phyloP scores from a whole-genome alignment of 1,284 basidiomycete species.

The Sanghuangporus baumii region DNA sequence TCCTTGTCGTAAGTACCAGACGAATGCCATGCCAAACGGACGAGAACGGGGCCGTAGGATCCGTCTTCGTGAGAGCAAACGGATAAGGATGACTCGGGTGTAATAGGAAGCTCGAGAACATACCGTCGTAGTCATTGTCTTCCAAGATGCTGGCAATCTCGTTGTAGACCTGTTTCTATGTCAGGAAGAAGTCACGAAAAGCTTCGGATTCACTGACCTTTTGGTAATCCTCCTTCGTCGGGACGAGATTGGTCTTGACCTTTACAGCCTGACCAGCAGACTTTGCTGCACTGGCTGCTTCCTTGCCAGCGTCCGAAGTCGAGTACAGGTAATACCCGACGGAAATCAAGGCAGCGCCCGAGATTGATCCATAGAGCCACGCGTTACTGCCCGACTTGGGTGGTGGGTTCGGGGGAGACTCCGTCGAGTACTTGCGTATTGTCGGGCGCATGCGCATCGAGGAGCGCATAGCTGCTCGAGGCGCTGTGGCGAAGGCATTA shows the following conservation, averaged over 20 bases:
- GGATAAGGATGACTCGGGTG: constrained; percentile 1
- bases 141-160: constrained; percentile 74
- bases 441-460: constrained; percentile 28
- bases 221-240: constrained; percentile 78
- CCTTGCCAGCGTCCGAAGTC: constrained; percentile 41
- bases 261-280: constrained; percentile 57
- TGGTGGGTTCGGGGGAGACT: constrained; percentile 37
- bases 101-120: constrained; percentile 21
- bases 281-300: constrained; percentile 48
- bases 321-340: constrained; percentile 49
- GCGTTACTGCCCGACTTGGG: constrained; percentile 42
- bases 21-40: constrained; percentile 92
- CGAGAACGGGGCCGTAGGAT: constrained; percentile 84
- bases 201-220: constrained; percentile 47
- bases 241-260: constrained; percentile 56
- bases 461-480: constrained; percentile 26
- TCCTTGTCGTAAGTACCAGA: constrained; percentile 92
- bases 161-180: constrained; percentile 70
- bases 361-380: constrained; percentile 50
- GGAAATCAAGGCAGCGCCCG: constrained; percentile 42
- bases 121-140: constrained; percentile 78
- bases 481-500: constrained; percentile 33
- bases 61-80: constrained; percentile 54
- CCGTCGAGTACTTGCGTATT: constrained; percentile 56
- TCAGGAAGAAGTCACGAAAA: neutral